Conservation (phyloP, 306 rosid genomes). For the Luffa acutangula region DNA sequence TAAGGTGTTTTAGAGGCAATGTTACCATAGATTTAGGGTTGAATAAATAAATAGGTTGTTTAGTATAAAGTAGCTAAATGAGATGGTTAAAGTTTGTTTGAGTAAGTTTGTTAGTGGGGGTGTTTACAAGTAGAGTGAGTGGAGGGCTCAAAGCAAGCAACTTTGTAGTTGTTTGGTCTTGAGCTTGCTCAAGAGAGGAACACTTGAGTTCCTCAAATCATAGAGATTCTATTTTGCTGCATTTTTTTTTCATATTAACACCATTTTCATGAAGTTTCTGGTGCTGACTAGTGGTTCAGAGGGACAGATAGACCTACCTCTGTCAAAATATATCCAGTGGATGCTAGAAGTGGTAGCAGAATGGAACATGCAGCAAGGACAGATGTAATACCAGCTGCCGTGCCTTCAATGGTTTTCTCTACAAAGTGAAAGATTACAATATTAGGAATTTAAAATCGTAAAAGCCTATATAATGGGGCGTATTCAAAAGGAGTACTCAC, state of each 20-base stretch:
- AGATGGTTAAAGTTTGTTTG: background rate
- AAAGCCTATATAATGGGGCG: background rate
- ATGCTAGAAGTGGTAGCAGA: slow-evolving; percentile 79
- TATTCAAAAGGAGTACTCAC: slow-evolving; percentile 35
- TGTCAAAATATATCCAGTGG: slow-evolving; percentile 76
- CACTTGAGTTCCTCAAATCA: background rate
- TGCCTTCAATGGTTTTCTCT: slow-evolving; percentile 99
- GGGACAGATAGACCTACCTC: slow-evolving; percentile 43
- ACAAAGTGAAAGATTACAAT: slow-evolving; percentile 19
- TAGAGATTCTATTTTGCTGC: background rate
- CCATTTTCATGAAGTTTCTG: background rate
- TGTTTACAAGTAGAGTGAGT: background rate
- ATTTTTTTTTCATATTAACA: background rate
- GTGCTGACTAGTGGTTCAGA: background rate
- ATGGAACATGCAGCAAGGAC: slow-evolving; percentile 80
- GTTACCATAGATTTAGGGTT: background rate
- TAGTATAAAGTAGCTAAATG: background rate
- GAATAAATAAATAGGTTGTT: background rate
- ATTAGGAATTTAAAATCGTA: slow-evolving; percentile 3
- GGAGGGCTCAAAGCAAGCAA: background rate
- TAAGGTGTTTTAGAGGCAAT: background rate
- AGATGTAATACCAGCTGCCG: slow-evolving; percentile 97
- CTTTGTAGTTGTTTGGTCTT: background rate
- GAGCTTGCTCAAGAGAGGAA: background rate
- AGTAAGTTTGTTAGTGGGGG: background rate